Evolutionary conservation across 441 rosid species (phyloP).

Genomic region (Jatropha multifida): DNA sequence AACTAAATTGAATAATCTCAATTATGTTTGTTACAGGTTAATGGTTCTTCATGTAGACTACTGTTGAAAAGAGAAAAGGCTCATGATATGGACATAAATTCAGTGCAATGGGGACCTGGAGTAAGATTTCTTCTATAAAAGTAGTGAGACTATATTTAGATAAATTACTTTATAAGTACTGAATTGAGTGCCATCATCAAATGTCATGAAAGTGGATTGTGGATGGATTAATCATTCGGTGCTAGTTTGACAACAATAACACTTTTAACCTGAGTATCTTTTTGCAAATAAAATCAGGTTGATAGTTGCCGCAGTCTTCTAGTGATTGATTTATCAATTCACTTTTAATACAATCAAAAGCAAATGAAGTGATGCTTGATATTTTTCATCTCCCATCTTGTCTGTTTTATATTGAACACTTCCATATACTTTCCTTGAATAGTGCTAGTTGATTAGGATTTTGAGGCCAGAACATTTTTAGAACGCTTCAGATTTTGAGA

Average conservation of each 20-base stretch:
- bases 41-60: constrained; percentile 62
- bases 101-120: constrained; percentile 75
- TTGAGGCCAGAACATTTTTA: not conserved
- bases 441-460: not conserved
- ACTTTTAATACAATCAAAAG: not conserved
- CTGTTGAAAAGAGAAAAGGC: constrained; percentile 81
- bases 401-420: not conserved
- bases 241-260: not conserved
- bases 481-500: not conserved
- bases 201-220: not conserved
- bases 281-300: not conserved
- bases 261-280: not conserved
- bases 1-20: not conserved
- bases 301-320: not conserved
- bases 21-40: constrained; percentile 46
- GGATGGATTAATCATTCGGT: not conserved
- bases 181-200: not conserved
- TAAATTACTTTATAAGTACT: not conserved
- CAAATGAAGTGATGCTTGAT: too few species aligned
- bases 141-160: not conserved
- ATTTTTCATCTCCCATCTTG: not conserved
- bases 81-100: constrained; percentile 87
- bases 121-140: constrained; percentile 48
- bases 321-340: not conserved
- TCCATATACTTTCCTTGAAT: not conserved